A percentile compares a stretch with the other conserved stretches of the same genome.
Conservation (phyloP, 805 yeast species). For the Myxozyma geophila region DNA sequence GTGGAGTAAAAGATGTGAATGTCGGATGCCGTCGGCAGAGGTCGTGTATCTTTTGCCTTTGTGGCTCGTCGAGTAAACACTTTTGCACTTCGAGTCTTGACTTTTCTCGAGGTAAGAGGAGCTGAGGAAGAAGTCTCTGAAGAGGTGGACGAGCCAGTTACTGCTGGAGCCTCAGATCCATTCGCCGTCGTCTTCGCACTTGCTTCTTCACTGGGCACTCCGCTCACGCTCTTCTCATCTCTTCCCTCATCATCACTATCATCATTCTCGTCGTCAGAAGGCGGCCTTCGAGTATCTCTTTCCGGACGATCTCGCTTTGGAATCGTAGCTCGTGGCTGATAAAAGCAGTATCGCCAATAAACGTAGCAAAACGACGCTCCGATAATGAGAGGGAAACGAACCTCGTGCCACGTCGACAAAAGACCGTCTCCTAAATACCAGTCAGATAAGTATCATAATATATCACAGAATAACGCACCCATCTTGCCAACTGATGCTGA, state of each 20-base stretch:
- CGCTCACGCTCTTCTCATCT: neutral
- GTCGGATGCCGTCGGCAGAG: slow-evolving; percentile 14
- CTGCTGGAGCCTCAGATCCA: neutral
- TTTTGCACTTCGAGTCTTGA: slow-evolving; percentile 18
- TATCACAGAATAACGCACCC: neutral
- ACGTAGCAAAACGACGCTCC: slow-evolving; percentile 28
- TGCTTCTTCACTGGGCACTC: neutral
- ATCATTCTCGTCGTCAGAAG: slow-evolving; percentile 25
- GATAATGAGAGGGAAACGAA: slow-evolving; percentile 30
- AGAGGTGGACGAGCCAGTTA: neutral
- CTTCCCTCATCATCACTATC: slow-evolving; percentile 18
- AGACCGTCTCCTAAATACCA: neutral
- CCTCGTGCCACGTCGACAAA: slow-evolving; percentile 29
- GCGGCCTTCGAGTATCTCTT: slow-evolving; percentile 14
- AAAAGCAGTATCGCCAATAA: slow-evolving; percentile 34
- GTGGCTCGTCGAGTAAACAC: slow-evolving; percentile 23
- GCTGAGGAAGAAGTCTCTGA: neutral
- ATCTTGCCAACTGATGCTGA: too few species aligned
- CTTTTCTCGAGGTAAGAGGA: neutral
- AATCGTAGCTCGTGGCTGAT: slow-evolving; percentile 32
- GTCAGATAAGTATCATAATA: neutral
- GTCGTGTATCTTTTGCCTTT: neutral
- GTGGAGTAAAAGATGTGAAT: slow-evolving; percentile 73
- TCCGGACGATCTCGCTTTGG: slow-evolving; percentile 7
- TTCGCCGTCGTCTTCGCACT: neutral